phyloP scores from a whole-genome alignment of 495 filamentous ascomycete genomes.

The Astrothelium subdiscretum region DNA sequence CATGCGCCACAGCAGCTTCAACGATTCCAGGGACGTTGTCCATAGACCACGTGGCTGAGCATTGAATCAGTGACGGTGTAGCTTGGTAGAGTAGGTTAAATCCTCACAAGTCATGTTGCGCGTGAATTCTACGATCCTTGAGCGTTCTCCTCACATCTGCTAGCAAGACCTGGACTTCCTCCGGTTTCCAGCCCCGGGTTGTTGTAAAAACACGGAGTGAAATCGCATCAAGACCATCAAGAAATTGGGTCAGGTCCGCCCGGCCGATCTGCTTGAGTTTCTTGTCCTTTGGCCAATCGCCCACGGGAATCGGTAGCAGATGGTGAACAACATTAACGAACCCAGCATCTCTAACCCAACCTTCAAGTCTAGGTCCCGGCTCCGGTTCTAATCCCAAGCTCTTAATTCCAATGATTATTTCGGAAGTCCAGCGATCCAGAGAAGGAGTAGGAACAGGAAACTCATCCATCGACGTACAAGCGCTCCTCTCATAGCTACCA shows the following conservation, averaged over 20 bases:
- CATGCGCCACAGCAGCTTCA: too few relatives aligned
- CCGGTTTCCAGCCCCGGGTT: conserved; percentile 12
- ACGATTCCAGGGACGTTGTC: neutral
- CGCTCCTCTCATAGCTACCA: neutral
- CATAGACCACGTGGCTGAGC: neutral
- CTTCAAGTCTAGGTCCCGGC: neutral
- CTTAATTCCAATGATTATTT: conserved; percentile 5
- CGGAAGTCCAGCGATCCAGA: conserved; percentile 9
- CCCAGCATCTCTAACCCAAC: conserved; percentile 8
- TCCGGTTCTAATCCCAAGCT: conserved; percentile 21
- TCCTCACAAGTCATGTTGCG: conserved; percentile 6
- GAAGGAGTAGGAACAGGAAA: conserved; percentile 3
- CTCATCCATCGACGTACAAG: neutral
- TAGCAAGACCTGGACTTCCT: conserved; percentile 12
- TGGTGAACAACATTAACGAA: conserved; percentile 21
- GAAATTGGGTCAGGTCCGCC: conserved; percentile 5
- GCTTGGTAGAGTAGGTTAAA: neutral
- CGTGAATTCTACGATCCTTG: conserved; percentile 6
- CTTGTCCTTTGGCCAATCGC: conserved; percentile 22
- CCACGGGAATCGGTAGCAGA: conserved; percentile 18
- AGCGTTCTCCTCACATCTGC: conserved; percentile 7
- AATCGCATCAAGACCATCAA: conserved; percentile 16
- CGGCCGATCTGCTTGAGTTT: conserved; percentile 19
- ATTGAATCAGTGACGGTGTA: neutral
- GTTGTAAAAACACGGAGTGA: conserved; percentile 7